Conservation (phyloP, 306 rosid species). For the Inga laurina region DNA sequence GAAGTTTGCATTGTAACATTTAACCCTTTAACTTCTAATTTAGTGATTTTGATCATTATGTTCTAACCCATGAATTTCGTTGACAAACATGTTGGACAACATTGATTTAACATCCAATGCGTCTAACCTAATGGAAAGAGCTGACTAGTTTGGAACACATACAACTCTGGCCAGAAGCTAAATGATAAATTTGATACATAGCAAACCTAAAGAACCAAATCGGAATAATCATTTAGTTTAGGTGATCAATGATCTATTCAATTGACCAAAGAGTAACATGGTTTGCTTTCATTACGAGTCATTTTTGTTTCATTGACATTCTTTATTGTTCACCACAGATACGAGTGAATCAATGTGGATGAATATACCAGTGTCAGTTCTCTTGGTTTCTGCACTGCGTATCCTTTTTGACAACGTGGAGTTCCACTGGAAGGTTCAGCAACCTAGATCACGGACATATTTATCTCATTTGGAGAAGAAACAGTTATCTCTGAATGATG, state of each 20-base stretch:
- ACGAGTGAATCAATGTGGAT: slow-evolving; percentile 97
- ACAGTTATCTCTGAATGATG: slow-evolving; percentile 73
- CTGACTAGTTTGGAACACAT: not conserved
- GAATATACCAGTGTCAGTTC: slow-evolving; percentile 82
- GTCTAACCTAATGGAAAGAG: not conserved
- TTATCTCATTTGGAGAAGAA: slow-evolving; percentile 87
- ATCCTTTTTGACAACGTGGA: slow-evolving; percentile 71
- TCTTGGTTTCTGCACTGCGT: slow-evolving; percentile 69
- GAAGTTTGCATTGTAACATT: not conserved
- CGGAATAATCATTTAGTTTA: not conserved
- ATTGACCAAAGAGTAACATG: not conserved
- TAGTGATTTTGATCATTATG: not conserved
- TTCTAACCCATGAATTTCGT: not conserved
- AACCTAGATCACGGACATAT: slow-evolving; percentile 54
- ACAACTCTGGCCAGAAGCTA: not conserved
- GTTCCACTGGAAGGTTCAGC: slow-evolving; percentile 73
- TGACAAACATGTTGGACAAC: not conserved
- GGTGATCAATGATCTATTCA: not conserved
- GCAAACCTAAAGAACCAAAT: not conserved
- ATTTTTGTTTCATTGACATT: not conserved
- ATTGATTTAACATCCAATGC: not conserved
- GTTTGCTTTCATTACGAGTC: not conserved
- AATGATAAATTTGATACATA: not conserved
- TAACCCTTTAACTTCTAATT: not conserved
- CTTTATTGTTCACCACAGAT: slow-evolving; percentile 47